A percentile compares a stretch with the other conserved stretches of the same genome.
phyloP scores from a whole-genome alignment of 768 basidiomycete species.

The Lyophyllum atratum region DNA sequence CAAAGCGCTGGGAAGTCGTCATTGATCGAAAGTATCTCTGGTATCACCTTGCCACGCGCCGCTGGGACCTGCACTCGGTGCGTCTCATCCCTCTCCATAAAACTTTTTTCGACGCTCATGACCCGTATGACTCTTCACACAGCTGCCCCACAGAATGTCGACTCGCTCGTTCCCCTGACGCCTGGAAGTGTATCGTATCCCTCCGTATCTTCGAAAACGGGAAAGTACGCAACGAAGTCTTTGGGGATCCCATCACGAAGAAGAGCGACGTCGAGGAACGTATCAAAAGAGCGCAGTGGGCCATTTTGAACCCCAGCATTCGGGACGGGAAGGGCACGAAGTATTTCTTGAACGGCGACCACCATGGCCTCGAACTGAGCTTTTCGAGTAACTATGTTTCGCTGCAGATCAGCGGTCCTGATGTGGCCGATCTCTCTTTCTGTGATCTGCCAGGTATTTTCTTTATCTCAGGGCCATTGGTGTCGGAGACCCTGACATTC shows the following conservation, averaged over 20 bases:
- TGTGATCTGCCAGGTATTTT: constrained; percentile 59
- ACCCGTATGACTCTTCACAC: background rate
- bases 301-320: constrained; percentile 60
- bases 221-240: constrained; percentile 37
- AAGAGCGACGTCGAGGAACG: constrained; percentile 63
- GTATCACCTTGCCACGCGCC: constrained; percentile 68
- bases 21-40: constrained; percentile 75
- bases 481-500: background rate
- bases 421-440: constrained; percentile 65
- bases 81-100: background rate
- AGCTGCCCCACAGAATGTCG: constrained; percentile 64
- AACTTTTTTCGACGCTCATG: background rate
- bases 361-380: constrained; percentile 27
- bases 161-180: constrained; percentile 37
- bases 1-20: constrained; percentile 81
- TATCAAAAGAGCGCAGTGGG: constrained; percentile 64
- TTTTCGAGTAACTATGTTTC: constrained; percentile 63
- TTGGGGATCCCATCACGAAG: constrained; percentile 50
- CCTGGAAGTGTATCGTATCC: constrained; percentile 55
- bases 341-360: constrained; percentile 40
- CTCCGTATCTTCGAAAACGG: constrained; percentile 46
- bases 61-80: constrained; percentile 80
- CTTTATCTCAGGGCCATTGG: background rate
- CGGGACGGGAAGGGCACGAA: constrained; percentile 4
- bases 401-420: constrained; percentile 57